Base-by-base conservation (phyloP, 2,329 filamentous ascomycete species). In the Dactylellina haptotyla region DNA sequence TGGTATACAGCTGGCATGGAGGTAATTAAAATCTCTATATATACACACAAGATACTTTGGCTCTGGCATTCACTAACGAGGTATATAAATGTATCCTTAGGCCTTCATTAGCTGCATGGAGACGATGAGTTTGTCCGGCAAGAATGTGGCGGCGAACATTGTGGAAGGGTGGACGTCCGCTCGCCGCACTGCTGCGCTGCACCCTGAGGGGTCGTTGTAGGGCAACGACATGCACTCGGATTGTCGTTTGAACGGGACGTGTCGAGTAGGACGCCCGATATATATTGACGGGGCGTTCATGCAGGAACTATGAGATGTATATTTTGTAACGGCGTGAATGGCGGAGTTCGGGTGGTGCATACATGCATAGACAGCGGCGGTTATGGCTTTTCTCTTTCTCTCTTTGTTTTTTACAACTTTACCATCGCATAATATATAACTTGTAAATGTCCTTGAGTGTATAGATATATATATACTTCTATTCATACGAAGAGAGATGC, bases 81-180 rank as follows among this genome's bases (percentile, higher is more conserved):
- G 26, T 18, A 51, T 30, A 12, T 3, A 83, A n/a, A n/a, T n/a
- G n/a, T n/a, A 30, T 32, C 2, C 25, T 5, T 50, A 71, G 82
- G 90, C 90, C 77, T 97, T 99, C 80, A 96, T 98, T 77, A 95
- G 90, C 8, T 97, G 93, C 0, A 98, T 99, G 95, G 95, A 99
- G 84, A 97, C 95, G 4, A 97, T 89, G 80, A 90, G 92, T 0
- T 81, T 98, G 76, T 95, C 95, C 88, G 95, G 95, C 0, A 92
- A 87, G 85, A 95, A 95, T 79, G 88, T 95, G 18, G 92, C 91
- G 6, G 85, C 84, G 75, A 82, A 95, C 61, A 84, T 94, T 48
- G 84, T 88, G 0, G 87, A 93, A 77, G 86, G 86, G 57, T 87
- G 84, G 80, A 78, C 80, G 75, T 80, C 61, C 41, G 61, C 54